phyloP scores from a whole-genome alignment of 495 filamentous ascomycete species.

The Elaphomyces granulatus region DNA sequence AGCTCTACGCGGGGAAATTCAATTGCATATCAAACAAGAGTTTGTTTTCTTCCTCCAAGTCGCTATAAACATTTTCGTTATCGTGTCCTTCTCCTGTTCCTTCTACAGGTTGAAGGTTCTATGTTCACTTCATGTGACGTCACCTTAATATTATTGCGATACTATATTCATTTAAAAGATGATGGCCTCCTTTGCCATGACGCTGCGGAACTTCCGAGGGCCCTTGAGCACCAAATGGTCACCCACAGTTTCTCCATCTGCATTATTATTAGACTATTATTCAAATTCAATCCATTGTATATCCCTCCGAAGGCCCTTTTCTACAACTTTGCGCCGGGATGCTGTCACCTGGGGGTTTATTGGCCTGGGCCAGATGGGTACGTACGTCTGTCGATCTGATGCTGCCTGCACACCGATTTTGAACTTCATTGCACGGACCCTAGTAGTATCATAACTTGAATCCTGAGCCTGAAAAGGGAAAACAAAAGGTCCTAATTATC shows the following conservation, averaged over 20 bases:
- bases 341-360: slow-evolving; percentile 71
- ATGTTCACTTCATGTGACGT: too few relatives aligned
- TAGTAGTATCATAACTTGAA: slow-evolving; percentile 1
- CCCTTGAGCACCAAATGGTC: not conserved
- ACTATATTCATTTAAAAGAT: too few relatives aligned
- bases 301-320: slow-evolving; percentile 40
- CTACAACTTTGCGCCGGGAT: slow-evolving; percentile 36
- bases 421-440: slow-evolving; percentile 1
- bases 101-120: too few relatives aligned
- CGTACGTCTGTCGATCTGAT: slow-evolving; percentile 13
- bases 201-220: not conserved
- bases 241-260: not conserved
- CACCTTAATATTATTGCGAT: not conserved
- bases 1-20: too few relatives aligned
- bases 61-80: not conserved
- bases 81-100: not conserved
- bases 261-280: not conserved
- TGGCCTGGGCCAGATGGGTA: slow-evolving; percentile 80
- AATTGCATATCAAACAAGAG: not conserved
- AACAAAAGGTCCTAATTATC: too few relatives aligned
- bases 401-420: slow-evolving; percentile 2
- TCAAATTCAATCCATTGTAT: too few relatives aligned
- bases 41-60: not conserved
- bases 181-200: not conserved
- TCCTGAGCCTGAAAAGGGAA: slow-evolving; percentile 2